phyloP scores from a whole-genome alignment of 1,284 basidiomycete species.

The Anthracocystis panici-leucophaei region DNA sequence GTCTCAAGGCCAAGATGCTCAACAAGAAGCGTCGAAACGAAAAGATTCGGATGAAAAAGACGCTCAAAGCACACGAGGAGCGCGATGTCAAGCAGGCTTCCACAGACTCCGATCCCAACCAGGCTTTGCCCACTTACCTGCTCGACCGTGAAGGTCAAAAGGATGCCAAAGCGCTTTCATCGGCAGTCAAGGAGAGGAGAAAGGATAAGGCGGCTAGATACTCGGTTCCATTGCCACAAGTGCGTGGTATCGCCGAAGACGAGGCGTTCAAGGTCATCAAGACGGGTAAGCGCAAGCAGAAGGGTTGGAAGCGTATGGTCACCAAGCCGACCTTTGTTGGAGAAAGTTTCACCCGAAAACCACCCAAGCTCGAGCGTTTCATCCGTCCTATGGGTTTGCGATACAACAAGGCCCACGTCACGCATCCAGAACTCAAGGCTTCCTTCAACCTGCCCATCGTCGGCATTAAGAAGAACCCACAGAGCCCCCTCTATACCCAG shows the following conservation, averaged over 20 bases:
- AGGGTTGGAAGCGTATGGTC: constrained; percentile 99
- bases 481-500: constrained; percentile 90
- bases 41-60: constrained; percentile 99
- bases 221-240: constrained; percentile 94
- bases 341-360: constrained; percentile 97
- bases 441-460: constrained; percentile 99
- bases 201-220: constrained; percentile 99
- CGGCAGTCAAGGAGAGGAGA: constrained; percentile 97
- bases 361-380: constrained; percentile 99
- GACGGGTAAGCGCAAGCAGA: constrained; percentile 95
- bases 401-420: constrained; percentile 98
- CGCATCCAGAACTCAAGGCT: constrained; percentile 96
- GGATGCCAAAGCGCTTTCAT: constrained; percentile 96
- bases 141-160: constrained; percentile 97
- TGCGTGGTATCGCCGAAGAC: constrained; percentile 97
- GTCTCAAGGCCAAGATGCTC: constrained; percentile 96
- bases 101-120: constrained; percentile 63
- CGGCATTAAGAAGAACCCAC: constrained; percentile 99
- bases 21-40: constrained; percentile 95
- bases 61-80: constrained; percentile 98
- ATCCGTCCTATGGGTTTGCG: constrained; percentile 96
- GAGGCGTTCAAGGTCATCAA: constrained; percentile 99
- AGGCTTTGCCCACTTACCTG: constrained; percentile 78
- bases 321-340: constrained; percentile 99
- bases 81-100: constrained; percentile 81